Evolutionary conservation across 2,329 filamentous ascomycete species (phyloP).

Genomic region (Colletotrichum shisoi): DNA sequence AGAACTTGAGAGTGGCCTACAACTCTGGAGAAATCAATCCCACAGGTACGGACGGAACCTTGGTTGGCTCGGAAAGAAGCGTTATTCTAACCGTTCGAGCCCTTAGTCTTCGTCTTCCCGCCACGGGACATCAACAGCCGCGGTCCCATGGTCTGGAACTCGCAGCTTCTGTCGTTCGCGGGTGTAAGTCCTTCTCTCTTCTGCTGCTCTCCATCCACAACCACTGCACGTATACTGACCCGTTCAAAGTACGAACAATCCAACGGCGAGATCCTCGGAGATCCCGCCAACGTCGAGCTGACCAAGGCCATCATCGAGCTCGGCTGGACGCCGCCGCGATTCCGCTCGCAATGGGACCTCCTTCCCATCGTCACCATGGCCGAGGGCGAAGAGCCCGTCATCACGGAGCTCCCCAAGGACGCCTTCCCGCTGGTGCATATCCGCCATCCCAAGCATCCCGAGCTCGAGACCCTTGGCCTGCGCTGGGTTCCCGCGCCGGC

Average conservation of each 20-base stretch:
- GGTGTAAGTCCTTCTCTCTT: constrained; percentile 17
- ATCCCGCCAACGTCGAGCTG: constrained; percentile 34
- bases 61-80: no score
- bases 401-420: constrained; percentile 34
- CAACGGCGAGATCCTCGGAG: constrained; percentile 31
- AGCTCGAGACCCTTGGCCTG: constrained; percentile 33
- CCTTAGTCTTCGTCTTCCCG: constrained; percentile 33
- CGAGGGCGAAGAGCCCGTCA: constrained; percentile 35
- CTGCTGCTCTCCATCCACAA: no score
- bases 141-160: constrained; percentile 38
- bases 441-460: constrained; percentile 36
- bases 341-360: constrained; percentile 37
- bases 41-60: constrained; percentile 1
- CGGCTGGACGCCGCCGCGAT: constrained; percentile 34
- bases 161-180: constrained; percentile 32
- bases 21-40: constrained; percentile 36
- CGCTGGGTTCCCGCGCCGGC: constrained; percentile 38
- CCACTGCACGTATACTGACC: not conserved
- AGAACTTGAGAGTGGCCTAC: constrained; percentile 30
- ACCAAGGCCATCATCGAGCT: constrained; percentile 37
- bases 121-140: constrained; percentile 33
- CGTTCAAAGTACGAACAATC: constrained; percentile 28
- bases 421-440: constrained; percentile 36
- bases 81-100: not conserved
- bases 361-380: constrained; percentile 35